A percentile compares a stretch with the other conserved stretches of the same genome.
Conservation (phyloP, 2,329 filamentous ascomycete genomes). For the Sarocladium kiliense region DNA sequence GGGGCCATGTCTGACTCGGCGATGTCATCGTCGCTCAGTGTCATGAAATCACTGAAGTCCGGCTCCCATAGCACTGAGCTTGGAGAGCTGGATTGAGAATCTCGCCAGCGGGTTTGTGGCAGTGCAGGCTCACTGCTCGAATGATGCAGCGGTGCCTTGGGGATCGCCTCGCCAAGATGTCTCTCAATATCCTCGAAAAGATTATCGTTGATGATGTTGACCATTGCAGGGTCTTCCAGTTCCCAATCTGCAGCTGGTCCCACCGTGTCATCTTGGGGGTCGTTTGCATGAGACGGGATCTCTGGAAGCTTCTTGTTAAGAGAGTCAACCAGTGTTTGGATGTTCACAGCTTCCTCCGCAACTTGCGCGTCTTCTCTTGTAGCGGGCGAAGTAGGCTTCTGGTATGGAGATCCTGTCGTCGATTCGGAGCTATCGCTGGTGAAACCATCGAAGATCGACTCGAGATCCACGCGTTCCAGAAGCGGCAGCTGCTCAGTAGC, state of each 20-base stretch:
- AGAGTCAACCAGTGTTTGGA: not conserved
- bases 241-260: conserved; percentile 6
- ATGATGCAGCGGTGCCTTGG: not conserved
- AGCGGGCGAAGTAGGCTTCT: not conserved
- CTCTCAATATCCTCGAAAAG: conserved; percentile 3
- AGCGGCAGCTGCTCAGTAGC: not conserved
- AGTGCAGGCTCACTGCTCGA: not conserved
- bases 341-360: not conserved
- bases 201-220: conserved; percentile 3
- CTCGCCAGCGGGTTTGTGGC: not conserved
- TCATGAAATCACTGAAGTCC: conserved; percentile 47
- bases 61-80: conserved; percentile 32
- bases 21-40: conserved; percentile 53
- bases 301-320: conserved; percentile 23
- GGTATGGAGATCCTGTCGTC: not conserved
- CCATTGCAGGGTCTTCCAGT: not conserved
- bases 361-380: not conserved
- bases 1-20: conserved; percentile 33
- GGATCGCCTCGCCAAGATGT: not conserved
- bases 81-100: not conserved
- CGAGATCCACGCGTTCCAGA: not conserved
- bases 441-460: conserved; percentile 5
- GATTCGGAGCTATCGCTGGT: conserved; percentile 7
- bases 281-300: conserved; percentile 12
- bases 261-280: not conserved